phyloP scores from a whole-genome alignment of 257 asterid species.

The Solanum arcanum region DNA sequence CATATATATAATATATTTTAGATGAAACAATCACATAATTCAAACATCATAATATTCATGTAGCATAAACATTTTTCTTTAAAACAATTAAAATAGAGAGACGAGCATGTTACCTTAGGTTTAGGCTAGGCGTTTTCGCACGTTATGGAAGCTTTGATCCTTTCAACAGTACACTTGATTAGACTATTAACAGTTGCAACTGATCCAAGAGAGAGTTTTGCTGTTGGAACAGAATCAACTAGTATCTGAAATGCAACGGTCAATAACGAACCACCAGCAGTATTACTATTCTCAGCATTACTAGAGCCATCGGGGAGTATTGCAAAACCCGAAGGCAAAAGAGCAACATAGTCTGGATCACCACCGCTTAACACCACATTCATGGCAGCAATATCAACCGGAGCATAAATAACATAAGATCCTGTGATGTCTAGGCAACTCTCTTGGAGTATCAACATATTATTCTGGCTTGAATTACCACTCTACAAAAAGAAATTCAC shows the following conservation, averaged over 20 bases:
- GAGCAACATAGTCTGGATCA: conserved; percentile 41
- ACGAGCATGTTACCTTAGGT: not conserved
- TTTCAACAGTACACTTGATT: conserved; percentile 43
- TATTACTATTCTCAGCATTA: conserved; percentile 9
- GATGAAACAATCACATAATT: not conserved
- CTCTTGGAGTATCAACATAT: conserved; percentile 44
- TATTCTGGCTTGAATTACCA: conserved; percentile 42
- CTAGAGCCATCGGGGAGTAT: conserved; percentile 41
- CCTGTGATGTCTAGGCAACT: conserved; percentile 32
- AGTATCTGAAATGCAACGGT: conserved; percentile 51
- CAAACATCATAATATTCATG: not conserved
- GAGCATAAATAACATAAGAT: conserved; percentile 42
- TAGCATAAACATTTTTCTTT: too few species aligned
- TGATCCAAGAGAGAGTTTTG: conserved; percentile 43
- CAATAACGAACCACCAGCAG: conserved; percentile 31
- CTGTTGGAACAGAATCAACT: conserved; percentile 47
- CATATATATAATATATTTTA: not conserved
- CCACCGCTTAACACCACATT: conserved; percentile 43
- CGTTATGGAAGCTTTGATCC: conserved; percentile 31
- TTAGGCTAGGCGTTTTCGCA: conserved; percentile 13
- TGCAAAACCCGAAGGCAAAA: conserved; percentile 50
- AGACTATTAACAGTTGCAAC: conserved; percentile 48
- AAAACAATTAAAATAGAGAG: not conserved
- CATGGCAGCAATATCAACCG: conserved; percentile 35
- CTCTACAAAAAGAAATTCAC: conserved; percentile 11